phyloP scores from a whole-genome alignment of 2,329 filamentous ascomycete genomes.

The Orbilia ellipsospora region DNA sequence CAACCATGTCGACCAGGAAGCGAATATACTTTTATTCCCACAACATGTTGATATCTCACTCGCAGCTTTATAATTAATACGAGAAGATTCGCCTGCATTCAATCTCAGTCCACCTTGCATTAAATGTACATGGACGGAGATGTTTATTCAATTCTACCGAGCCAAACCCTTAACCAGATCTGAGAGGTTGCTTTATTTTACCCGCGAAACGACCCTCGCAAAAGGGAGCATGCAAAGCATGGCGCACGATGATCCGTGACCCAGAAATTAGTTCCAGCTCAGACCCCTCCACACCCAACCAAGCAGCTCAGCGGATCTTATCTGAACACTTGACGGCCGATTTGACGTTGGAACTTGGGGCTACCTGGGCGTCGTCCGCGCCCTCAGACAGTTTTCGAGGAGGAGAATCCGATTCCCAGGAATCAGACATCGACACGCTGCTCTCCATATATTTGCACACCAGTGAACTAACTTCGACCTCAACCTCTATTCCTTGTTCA shows the following conservation, averaged over 20 bases:
- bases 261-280: constrained; percentile 54
- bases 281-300: constrained; percentile 29
- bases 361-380: constrained; percentile 27
- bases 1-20: not conserved
- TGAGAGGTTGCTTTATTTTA: constrained; percentile 30
- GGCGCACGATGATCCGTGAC: constrained; percentile 55
- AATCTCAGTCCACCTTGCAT: constrained; percentile 8
- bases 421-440: constrained; percentile 47
- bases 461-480: not conserved
- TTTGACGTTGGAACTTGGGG: constrained; percentile 24
- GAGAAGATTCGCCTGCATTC: constrained; percentile 1
- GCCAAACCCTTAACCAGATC: constrained; percentile 24
- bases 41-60: not conserved
- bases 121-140: not conserved
- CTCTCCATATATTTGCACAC: not conserved
- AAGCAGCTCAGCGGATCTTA: constrained; percentile 48
- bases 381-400: constrained; percentile 6
- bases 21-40: constrained; percentile 1
- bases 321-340: constrained; percentile 24
- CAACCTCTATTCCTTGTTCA: constrained; percentile 21
- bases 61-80: constrained; percentile 11
- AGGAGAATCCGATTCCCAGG: constrained; percentile 44
- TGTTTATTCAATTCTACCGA: constrained; percentile 34
- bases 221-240: constrained; percentile 44
- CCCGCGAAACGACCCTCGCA: constrained; percentile 52